Conservation (phyloP, 2,329 filamentous ascomycete genomes). For the Phyllosticta citribraziliensis region DNA sequence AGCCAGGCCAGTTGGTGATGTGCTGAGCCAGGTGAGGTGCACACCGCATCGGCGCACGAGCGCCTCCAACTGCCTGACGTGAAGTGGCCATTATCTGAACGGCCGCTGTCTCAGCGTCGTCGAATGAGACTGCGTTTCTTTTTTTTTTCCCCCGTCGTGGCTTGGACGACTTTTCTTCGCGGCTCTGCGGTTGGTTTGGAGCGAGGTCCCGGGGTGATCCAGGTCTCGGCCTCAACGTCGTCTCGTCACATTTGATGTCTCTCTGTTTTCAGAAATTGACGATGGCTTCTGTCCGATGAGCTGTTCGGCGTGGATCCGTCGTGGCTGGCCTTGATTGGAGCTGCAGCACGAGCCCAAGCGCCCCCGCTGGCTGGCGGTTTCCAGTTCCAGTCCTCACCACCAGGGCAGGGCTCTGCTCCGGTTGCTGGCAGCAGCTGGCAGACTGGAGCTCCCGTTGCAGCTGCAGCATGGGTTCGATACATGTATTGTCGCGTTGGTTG, state of each 20-base stretch:
- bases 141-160: too few relatives aligned
- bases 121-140: too few relatives aligned
- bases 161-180: not conserved
- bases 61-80: too few relatives aligned
- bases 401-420: too few relatives aligned
- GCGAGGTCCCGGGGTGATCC: not conserved
- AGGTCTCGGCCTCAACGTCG: not conserved
- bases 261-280: not conserved
- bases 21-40: not conserved
- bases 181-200: not conserved
- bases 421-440: not conserved
- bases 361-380: conserved; percentile 2
- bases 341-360: not conserved
- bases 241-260: not conserved
- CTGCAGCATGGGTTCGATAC: not conserved
- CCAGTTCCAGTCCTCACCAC: conserved; percentile 5
- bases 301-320: conserved; percentile 5
- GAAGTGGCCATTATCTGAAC: not conserved
- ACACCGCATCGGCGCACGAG: conserved; percentile 10
- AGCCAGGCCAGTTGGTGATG: not conserved
- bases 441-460: not conserved
- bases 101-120: not conserved
- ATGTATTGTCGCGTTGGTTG: not conserved
- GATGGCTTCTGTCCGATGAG: conserved; percentile 1
- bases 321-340: conserved; percentile 10